A percentile compares a stretch with the other conserved stretches of the same genome.
phyloP scores from a whole-genome alignment of 768 basidiomycete species.

The Hemileccinum rubropunctum region DNA sequence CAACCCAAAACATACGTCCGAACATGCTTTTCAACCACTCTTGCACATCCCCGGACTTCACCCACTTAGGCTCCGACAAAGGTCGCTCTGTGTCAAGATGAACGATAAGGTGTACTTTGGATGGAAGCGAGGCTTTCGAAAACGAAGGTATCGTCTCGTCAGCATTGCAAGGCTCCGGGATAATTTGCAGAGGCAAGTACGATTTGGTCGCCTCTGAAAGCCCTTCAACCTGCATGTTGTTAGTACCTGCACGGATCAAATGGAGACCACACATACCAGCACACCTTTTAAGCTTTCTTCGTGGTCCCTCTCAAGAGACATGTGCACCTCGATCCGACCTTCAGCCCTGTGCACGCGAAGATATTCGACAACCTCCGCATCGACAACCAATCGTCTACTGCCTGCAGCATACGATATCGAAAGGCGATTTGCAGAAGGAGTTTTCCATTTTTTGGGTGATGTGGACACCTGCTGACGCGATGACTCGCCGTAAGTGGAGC shows the following conservation, averaged over 20 bases:
- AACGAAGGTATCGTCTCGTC: conserved; percentile 78
- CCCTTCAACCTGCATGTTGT: conserved; percentile 59
- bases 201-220: conserved; percentile 70
- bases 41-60: conserved; percentile 89
- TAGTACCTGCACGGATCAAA: conserved; percentile 3
- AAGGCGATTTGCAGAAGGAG: conserved; percentile 79
- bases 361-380: conserved; percentile 81
- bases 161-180: conserved; percentile 37
- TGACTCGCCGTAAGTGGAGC: conserved; percentile 45
- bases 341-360: conserved; percentile 79
- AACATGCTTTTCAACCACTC: conserved; percentile 91
- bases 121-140: conserved; percentile 48
- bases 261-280: conserved; percentile 48
- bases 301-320: conserved; percentile 58
- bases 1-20: conserved; percentile 84
- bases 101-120: conserved; percentile 61
- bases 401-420: conserved; percentile 95
- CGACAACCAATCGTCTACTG: conserved; percentile 79
- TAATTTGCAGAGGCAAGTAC: conserved; percentile 57
- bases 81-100: conserved; percentile 87
- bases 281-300: conserved; percentile 68
- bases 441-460: conserved; percentile 37
- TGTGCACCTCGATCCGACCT: conserved; percentile 79
- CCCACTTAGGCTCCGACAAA: conserved; percentile 95
- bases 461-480: conserved; percentile 31